Evolutionary conservation across 2,329 filamentous ascomycete species (phyloP).

Genomic region (Clonostachys rhizophaga): DNA sequence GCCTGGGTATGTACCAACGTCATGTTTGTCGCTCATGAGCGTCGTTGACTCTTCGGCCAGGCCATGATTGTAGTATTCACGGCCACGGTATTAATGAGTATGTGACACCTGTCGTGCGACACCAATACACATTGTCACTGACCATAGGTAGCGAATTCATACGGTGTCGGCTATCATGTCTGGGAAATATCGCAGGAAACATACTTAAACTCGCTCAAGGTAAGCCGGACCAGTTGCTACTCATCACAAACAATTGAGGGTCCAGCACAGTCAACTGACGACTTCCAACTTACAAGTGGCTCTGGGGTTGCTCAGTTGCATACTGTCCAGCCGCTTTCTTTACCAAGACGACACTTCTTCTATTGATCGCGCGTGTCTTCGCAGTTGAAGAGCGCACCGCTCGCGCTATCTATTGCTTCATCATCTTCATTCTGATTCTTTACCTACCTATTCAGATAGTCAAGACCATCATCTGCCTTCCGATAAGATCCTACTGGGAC

Average conservation of each 20-base stretch:
- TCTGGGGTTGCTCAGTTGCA: conserved; percentile 17
- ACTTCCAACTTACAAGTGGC: conserved; percentile 8
- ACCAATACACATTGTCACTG: background rate
- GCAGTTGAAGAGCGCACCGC: conserved; percentile 12
- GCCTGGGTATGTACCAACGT: conserved; percentile 5
- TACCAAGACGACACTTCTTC: conserved; percentile 22
- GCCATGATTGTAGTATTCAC: no score
- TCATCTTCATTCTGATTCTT: conserved; percentile 12
- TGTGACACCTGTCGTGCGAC: no score
- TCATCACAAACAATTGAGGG: no score
- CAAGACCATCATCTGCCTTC: conserved; percentile 15
- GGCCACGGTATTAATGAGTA: no score
- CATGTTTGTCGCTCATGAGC: background rate
- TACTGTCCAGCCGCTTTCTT: conserved; percentile 20
- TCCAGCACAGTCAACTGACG: no score
- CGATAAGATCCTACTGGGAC: conserved; percentile 15
- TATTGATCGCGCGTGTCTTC: conserved; percentile 23
- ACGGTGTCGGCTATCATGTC: conserved; percentile 12
- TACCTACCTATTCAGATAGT: conserved; percentile 18
- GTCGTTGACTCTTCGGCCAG: background rate
- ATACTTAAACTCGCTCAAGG: no score
- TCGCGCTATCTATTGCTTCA: conserved; percentile 18
- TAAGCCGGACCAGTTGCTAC: no score
- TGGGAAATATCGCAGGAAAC: conserved; percentile 11
- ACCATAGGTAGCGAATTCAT: conserved; percentile 9